Conservation (phyloP, 805 yeast species). For the Metschnikowia cerradonensis region DNA sequence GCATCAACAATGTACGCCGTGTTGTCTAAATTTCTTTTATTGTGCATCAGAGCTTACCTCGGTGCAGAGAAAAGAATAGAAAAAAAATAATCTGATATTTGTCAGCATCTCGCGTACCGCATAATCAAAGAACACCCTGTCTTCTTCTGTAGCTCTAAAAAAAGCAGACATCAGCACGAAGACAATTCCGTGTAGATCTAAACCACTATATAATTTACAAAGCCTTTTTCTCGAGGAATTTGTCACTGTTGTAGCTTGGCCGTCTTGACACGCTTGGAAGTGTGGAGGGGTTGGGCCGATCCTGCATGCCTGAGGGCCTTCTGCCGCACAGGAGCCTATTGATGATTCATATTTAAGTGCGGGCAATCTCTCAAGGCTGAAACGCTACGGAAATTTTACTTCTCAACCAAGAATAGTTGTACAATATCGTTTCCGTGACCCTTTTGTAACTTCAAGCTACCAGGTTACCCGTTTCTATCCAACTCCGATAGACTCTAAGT, state of each 20-base stretch:
- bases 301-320: background rate
- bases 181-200: too few species aligned
- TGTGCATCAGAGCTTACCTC: background rate
- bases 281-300: background rate
- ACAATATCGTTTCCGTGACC: background rate
- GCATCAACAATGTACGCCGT: background rate
- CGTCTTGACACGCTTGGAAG: background rate
- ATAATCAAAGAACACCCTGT: background rate
- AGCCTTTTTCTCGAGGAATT: background rate
- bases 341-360: background rate
- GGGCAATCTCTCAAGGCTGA: background rate
- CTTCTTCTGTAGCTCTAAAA: background rate
- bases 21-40: background rate
- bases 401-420: background rate
- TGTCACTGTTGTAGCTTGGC: background rate
- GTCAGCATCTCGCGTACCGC: constrained; percentile 2
- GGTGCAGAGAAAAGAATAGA: background rate
- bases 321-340: background rate
- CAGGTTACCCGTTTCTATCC: background rate
- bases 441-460: background rate
- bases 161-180: background rate
- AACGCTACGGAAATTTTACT: background rate
- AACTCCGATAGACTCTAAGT: background rate
- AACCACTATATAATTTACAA: background rate
- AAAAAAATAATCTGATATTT: background rate